Percentiles rank a stretch among this genome's conserved stretches.
These are phyloP conservation scores for Corchorus olitorius DNA, from an alignment of 345 rosid species.

Conservation along the genomic window DNA sequence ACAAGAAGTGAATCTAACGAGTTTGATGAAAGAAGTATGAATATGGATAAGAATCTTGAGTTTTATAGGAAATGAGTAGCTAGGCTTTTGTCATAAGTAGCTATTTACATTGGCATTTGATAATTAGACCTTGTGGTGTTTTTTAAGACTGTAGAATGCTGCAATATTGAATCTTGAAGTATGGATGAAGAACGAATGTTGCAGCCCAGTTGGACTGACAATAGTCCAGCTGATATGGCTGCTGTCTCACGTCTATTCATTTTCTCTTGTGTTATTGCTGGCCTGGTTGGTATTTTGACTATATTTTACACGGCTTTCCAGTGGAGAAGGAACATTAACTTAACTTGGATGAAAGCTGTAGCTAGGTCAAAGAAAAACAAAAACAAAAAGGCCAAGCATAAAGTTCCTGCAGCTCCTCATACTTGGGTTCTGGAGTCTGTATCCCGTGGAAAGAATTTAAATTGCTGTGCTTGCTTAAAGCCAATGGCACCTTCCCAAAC, in stretches of 20 bases:
- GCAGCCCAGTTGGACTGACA: constrained; percentile 51
- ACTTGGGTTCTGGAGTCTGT: constrained; percentile 66
- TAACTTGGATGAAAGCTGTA: constrained; percentile 94
- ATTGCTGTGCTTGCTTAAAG: constrained; percentile 87
- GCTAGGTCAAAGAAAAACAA: constrained; percentile 89
- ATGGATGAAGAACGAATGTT: constrained; percentile 70
- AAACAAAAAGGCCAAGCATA: constrained; percentile 83
- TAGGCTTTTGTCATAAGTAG: not conserved
- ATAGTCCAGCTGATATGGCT: constrained; percentile 46
- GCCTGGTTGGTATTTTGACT: constrained; percentile 76
- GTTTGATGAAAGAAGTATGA: constrained; percentile 6
- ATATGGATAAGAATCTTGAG: constrained; percentile 4
- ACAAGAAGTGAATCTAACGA: constrained; percentile 10
- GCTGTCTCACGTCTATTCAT: constrained; percentile 60
- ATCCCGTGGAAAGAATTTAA: constrained; percentile 78
- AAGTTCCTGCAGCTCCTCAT: constrained; percentile 69
- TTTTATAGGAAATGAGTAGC: not conserved
- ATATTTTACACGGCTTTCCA: constrained; percentile 90
- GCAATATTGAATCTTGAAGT: constrained; percentile 20
- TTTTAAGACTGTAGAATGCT: constrained; percentile 25
- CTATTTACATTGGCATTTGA: constrained; percentile 10
- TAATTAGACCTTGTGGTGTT: constrained; percentile 1
- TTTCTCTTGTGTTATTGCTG: constrained; percentile 68
- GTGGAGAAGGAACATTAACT: constrained; percentile 93
- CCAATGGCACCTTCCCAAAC: constrained; percentile 72